Conservation (phyloP, 1,284 basidiomycete species). For the Wolfiporia cocos region DNA sequence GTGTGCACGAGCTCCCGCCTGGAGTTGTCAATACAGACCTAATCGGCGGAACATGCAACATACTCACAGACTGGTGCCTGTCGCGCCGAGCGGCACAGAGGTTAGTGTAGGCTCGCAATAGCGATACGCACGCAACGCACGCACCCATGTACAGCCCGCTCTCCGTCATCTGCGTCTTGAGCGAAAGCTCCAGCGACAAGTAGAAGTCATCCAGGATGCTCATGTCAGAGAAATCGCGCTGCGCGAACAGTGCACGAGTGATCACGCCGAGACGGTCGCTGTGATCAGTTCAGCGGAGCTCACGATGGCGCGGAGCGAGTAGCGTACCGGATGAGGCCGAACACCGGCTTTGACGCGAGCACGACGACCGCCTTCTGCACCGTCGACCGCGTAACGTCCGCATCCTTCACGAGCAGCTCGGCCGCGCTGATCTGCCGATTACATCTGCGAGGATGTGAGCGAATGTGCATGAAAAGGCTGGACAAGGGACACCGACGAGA, state of each 20-base stretch:
- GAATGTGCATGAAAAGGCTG: background rate
- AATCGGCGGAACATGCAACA: background rate
- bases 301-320: background rate
- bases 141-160: constrained; percentile 85
- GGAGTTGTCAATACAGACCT: constrained; percentile 2
- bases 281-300: constrained; percentile 1
- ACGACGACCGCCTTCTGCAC: constrained; percentile 99
- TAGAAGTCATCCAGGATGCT: constrained; percentile 84
- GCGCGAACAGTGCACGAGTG: constrained; percentile 85
- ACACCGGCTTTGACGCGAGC: constrained; percentile 84
- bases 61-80: constrained; percentile 79
- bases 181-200: constrained; percentile 59
- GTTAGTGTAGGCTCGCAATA: constrained; percentile 1
- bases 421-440: constrained; percentile 92
- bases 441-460: constrained; percentile 48
- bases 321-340: constrained; percentile 75
- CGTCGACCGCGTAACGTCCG: constrained; percentile 90
- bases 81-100: too few relatives aligned
- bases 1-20: constrained; percentile 89
- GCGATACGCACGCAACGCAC: constrained; percentile 12
- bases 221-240: constrained; percentile 83
- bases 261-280: constrained; percentile 96
- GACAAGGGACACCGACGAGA: constrained; percentile 56
- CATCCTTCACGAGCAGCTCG: constrained; percentile 74
- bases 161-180: constrained; percentile 70